Evolutionary conservation across 2,329 filamentous ascomycete species (phyloP), one percentile per base, ranked within the genome.

Genomic region (Harringtonia aguacate): DNA sequence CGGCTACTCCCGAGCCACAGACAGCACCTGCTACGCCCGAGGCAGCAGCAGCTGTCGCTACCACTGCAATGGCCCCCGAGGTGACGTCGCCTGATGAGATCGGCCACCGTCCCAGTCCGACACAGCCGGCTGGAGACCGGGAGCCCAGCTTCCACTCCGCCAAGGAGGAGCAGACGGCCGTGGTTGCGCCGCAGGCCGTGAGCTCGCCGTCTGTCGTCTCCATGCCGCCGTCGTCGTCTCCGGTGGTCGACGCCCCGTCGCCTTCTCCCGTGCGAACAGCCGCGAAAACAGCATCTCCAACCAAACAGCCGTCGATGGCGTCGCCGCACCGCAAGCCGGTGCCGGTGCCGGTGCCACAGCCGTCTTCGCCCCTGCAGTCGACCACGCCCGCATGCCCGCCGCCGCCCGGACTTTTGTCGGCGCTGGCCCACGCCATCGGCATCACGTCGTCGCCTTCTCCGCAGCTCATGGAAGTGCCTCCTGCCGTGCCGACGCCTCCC

Each of bases 101-200:
- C 8, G 46, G 39, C 21, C 51, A 54, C n/a, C 47, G 44, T 12
- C 43, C 46, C 20, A 59, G 54, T 43, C 55, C 52, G 4, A 51
- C 59, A 3, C 55, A 55, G 29, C 56, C n/a, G n/a, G n/a, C n/a
- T n/a, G n/a, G n/a, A 60, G 5, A 61, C 61, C 9, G 53, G 8
- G 59, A 64, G 28, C 59, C 62, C 36, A 60, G 64, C 1, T 70
- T 67, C 46, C 60, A 69, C 49, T 63, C 65, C 13, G 61, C 66
- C 18, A 61, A 63, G 51, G 69, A 72, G 46, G 66, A 69, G n/a
- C 64, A 70, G 45, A 61, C 57, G 4, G 55, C 52, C 38, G 5
- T 33, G 41, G 17, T 53, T 4, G 36, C 30, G 4, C n/a, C 30
- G 4, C 18, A n/a, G n/a, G 10, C 36, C 4, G 22, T 17, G 3